Percentiles rank a stretch among this genome's conserved stretches.
Evolutionary conservation across 495 filamentous ascomycete species (phyloP).

Genomic region (Lophiostoma macrostomum): DNA sequence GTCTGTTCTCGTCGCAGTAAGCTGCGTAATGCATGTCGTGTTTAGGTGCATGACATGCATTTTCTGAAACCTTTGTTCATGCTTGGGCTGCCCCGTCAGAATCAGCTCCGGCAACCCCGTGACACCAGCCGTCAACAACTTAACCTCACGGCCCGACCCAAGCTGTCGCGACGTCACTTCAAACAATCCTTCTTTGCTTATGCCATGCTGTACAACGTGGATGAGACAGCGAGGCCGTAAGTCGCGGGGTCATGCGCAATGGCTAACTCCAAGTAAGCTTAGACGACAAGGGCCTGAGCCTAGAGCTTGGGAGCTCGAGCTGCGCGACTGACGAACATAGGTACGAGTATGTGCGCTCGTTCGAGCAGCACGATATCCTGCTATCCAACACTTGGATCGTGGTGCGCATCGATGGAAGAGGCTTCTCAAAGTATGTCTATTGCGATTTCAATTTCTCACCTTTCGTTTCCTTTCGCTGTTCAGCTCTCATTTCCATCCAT

Average conservation of each 20-base stretch:
- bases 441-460: constrained; percentile 3
- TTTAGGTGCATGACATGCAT: constrained; percentile 12
- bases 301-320: constrained; percentile 3
- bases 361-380: constrained; percentile 76
- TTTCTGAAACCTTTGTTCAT: constrained; percentile 19
- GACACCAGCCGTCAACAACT: not conserved
- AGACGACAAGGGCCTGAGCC: no score
- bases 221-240: not conserved
- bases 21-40: constrained; percentile 6
- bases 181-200: not conserved
- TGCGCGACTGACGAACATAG: constrained; percentile 49
- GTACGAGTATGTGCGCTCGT: constrained; percentile 88
- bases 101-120: constrained; percentile 1
- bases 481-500: no score
- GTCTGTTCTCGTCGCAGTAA: constrained; percentile 4
- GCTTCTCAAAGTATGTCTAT: constrained; percentile 24
- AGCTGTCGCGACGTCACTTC: not conserved
- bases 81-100: constrained; percentile 14
- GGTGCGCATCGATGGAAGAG: constrained; percentile 76
- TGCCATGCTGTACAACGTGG: constrained; percentile 12
- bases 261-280: constrained; percentile 62
- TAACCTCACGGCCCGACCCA: not conserved
- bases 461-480: not conserved
- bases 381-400: constrained; percentile 93
- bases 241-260: constrained; percentile 42